phyloP scores from a whole-genome alignment of 805 yeast species.

The Candida caryicola region DNA sequence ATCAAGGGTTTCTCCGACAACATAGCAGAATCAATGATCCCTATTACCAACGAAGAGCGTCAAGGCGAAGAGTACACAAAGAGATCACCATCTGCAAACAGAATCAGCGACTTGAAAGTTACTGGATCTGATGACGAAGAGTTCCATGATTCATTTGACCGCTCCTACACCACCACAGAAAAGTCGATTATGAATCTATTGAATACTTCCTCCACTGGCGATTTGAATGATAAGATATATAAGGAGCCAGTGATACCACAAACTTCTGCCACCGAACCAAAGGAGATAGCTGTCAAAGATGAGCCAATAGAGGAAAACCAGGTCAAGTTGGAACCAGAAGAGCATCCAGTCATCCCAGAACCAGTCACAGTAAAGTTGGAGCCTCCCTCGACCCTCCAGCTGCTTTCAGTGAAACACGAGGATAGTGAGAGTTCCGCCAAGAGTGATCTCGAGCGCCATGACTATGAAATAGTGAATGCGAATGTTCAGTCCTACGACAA shows the following conservation, averaged over 20 bases:
- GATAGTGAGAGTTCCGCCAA: slow-evolving; percentile 1
- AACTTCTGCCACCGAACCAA: not conserved
- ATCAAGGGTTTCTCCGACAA: slow-evolving; percentile 42
- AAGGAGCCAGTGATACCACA: not conserved
- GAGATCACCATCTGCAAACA: not conserved
- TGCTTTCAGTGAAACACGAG: not conserved
- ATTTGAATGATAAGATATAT: slow-evolving; percentile 4
- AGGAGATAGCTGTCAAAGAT: slow-evolving; percentile 1
- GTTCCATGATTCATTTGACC: slow-evolving; percentile 32
- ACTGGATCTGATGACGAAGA: slow-evolving; percentile 9
- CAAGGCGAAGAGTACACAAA: slow-evolving; percentile 7
- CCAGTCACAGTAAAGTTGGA: not conserved
- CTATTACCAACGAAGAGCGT: slow-evolving; percentile 13
- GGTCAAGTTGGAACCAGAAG: slow-evolving; percentile 1
- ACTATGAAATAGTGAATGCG: slow-evolving; percentile 1
- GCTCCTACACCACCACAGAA: slow-evolving; percentile 35
- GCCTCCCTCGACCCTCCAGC: not conserved
- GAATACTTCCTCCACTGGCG: slow-evolving; percentile 16
- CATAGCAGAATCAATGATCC: slow-evolving; percentile 33
- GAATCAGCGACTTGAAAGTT: slow-evolving; percentile 1
- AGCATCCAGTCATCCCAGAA: not conserved
- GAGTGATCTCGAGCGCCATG: slow-evolving; percentile 2
- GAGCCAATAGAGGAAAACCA: slow-evolving; percentile 2
- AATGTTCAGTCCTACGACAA: slow-evolving; percentile 1
- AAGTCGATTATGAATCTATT: slow-evolving; percentile 40